These are phyloP conservation scores for Pisolithus orientalis DNA, from an alignment of 768 basidiomycete genomes.

Conservation along the genomic window DNA sequence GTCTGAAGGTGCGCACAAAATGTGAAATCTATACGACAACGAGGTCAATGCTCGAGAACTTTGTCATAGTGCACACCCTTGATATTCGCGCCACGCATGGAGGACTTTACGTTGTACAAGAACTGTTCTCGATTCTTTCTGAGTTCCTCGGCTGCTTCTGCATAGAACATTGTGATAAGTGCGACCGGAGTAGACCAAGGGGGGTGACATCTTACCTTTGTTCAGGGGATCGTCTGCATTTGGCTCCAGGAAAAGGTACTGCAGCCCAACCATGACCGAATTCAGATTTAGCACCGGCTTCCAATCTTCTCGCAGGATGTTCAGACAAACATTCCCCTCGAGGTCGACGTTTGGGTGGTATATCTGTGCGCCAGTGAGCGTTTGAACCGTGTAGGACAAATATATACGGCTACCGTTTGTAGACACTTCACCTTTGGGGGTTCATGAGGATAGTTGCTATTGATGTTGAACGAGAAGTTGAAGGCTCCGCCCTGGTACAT, in stretches of 20 bases:
- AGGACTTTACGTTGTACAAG: conserved; percentile 73
- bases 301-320: conserved; percentile 99
- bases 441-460: conserved; percentile 97
- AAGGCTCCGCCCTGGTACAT: conserved; percentile 98
- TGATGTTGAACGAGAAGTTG: conserved; percentile 92
- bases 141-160: conserved; percentile 96
- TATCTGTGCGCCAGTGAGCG: conserved; percentile 50
- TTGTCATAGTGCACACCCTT: conserved; percentile 76
- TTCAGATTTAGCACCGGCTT: conserved; percentile 97
- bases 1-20: neutral
- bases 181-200: too few relatives aligned
- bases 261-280: conserved; percentile 96
- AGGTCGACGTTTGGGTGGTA: conserved; percentile 99
- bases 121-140: conserved; percentile 84
- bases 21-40: conserved; percentile 5
- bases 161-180: conserved; percentile 7
- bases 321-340: conserved; percentile 97
- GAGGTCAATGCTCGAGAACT: conserved; percentile 47
- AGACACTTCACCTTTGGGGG: conserved; percentile 98
- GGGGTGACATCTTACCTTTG: conserved; percentile 65
- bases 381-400: neutral
- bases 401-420: conserved; percentile 61
- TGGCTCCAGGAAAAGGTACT: conserved; percentile 97
- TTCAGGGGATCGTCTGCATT: conserved; percentile 98
- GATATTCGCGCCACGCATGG: conserved; percentile 78